phyloP scores from a whole-genome alignment of 2,329 filamentous ascomycete species.

The Coccinonectria pachysandricola region DNA sequence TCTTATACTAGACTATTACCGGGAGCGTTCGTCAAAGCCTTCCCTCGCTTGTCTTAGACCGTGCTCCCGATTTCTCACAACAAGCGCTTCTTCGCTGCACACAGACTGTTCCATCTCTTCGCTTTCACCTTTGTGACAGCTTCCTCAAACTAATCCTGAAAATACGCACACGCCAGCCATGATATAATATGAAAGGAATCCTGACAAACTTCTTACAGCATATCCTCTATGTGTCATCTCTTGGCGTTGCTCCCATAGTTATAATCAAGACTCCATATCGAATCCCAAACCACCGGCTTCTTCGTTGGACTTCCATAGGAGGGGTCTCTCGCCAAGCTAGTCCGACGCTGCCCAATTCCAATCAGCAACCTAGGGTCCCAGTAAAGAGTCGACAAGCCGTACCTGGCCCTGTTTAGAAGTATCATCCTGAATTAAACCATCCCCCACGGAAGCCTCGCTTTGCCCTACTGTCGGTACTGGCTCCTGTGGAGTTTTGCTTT shows the following conservation, averaged over 20 bases:
- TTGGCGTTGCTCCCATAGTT: constrained; percentile 37
- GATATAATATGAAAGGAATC: too few relatives aligned
- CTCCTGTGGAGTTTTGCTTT: too few relatives aligned
- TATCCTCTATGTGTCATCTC: constrained; percentile 11
- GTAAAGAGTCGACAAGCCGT: constrained; percentile 41
- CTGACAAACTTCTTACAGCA: constrained; percentile 3
- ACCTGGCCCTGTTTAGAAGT: constrained; percentile 34
- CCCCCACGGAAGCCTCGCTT: constrained; percentile 16
- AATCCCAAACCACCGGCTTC: constrained; percentile 50
- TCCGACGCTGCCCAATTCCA: constrained; percentile 18
- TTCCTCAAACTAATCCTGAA: too few relatives aligned
- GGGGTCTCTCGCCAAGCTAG: constrained; percentile 28
- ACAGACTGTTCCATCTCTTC: too few relatives aligned
- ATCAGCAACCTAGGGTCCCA: constrained; percentile 35
- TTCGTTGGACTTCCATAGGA: constrained; percentile 31
- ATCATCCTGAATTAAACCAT: constrained; percentile 14
- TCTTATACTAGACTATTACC: too few relatives aligned
- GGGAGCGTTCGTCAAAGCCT: too few relatives aligned
- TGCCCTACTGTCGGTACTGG: constrained; percentile 10
- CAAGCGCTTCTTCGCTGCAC: too few relatives aligned
- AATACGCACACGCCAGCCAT: too few relatives aligned
- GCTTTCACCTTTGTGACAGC: too few relatives aligned
- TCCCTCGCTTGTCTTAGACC: too few relatives aligned
- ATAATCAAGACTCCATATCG: constrained; percentile 51
- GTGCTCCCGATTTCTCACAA: too few relatives aligned